Evolutionary conservation across 257 asterid genomes (phyloP).

Genomic region (Solanum chaucha): DNA sequence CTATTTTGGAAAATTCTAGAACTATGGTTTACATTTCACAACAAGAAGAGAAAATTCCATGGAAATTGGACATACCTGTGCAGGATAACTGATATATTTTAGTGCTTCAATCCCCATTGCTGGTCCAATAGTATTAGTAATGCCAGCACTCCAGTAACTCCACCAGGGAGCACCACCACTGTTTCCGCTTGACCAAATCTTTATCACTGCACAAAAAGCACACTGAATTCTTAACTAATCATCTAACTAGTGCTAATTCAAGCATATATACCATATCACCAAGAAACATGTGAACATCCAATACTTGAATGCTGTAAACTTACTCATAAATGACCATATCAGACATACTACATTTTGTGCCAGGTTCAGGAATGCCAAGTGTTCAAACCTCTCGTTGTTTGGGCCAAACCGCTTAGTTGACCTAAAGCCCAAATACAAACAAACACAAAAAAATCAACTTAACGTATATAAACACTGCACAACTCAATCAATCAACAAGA

Average conservation of each 20-base stretch:
- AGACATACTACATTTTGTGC: constrained; percentile 86
- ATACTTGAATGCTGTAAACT: constrained; percentile 11
- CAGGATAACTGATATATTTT: constrained; percentile 94
- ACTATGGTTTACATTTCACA: neutral
- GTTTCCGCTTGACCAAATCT: constrained; percentile 62
- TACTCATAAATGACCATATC: constrained; percentile 89
- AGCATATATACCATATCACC: neutral
- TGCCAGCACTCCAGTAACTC: constrained; percentile 76
- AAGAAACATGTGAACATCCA: neutral
- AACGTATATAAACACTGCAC: neutral
- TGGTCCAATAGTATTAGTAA: constrained; percentile 89
- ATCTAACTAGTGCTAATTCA: neutral
- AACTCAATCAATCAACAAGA: neutral
- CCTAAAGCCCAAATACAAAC: constrained; percentile 24
- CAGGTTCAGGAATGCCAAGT: constrained; percentile 82
- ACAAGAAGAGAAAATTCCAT: neutral
- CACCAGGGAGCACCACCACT: constrained; percentile 86
- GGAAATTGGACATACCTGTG: constrained; percentile 43
- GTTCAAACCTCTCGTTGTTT: constrained; percentile 87
- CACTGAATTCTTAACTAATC: neutral
- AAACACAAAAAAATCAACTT: neutral
- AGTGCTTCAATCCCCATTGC: constrained; percentile 98
- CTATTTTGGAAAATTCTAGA: neutral
- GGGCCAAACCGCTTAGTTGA: constrained; percentile 87
- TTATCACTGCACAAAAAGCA: constrained; percentile 51